phyloP scores from a whole-genome alignment of 106 monocot genomes.

The Dendrobium officinale region DNA sequence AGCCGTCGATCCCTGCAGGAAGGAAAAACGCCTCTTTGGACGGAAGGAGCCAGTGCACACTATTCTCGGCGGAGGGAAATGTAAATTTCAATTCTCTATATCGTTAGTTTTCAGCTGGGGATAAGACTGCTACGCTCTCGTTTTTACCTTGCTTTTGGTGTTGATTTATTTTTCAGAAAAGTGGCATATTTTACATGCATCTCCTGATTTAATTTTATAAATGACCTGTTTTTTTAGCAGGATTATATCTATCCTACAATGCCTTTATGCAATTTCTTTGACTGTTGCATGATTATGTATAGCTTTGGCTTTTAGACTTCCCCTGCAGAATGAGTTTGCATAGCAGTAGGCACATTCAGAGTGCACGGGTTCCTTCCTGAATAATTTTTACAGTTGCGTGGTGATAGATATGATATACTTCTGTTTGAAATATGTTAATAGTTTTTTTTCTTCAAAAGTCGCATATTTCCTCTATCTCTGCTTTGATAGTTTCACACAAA shows the following conservation, averaged over 20 bases:
- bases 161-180: not conserved
- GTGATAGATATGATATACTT: no score
- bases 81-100: conserved; percentile 19
- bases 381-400: not conserved
- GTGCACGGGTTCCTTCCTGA: not conserved
- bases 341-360: not conserved
- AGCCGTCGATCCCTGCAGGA: not conserved
- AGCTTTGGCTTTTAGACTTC: no score
- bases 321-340: no score
- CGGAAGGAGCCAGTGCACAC: conserved; percentile 50
- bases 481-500: not conserved
- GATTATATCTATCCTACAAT: no score
- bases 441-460: not conserved
- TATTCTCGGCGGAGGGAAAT: conserved; percentile 61
- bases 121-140: not conserved
- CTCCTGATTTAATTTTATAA: not conserved
- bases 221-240: not conserved
- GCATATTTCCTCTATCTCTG: not conserved
- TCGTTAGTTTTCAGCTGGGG: not conserved
- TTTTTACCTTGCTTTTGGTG: not conserved
- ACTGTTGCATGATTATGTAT: no score
- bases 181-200: not conserved
- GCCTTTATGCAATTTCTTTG: no score
- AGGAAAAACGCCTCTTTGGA: conserved; percentile 53
- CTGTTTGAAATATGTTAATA: no score